Evolutionary conservation across 768 basidiomycete species (phyloP).

Genomic region (Gloeophyllum trabeum): DNA sequence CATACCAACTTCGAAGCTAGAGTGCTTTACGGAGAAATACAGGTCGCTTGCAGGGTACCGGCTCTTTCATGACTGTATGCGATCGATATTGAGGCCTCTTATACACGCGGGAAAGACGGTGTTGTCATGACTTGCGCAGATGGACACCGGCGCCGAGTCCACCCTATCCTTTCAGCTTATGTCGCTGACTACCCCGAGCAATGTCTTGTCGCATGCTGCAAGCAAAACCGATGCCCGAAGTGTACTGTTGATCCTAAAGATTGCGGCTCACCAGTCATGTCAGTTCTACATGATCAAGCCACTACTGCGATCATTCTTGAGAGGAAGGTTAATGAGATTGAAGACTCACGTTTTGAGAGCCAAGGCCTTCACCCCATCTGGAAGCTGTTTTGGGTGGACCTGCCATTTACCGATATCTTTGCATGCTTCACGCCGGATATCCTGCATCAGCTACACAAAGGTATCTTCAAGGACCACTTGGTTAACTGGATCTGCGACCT

Average conservation of each 20-base stretch:
- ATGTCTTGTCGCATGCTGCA: constrained; percentile 10
- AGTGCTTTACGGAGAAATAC: constrained; percentile 10
- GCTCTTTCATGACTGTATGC: constrained; percentile 14
- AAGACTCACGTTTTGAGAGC: constrained; percentile 2
- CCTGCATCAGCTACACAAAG: constrained; percentile 38
- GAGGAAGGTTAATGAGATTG: background rate
- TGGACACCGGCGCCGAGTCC: constrained; percentile 6
- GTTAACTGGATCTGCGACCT: constrained; percentile 14
- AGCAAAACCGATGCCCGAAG: constrained; percentile 7
- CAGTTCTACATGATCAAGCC: constrained; percentile 1
- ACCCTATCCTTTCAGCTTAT: constrained; percentile 14
- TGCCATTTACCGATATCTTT: constrained; percentile 30
- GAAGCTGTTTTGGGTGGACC: constrained; percentile 28
- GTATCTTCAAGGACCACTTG: constrained; percentile 32
- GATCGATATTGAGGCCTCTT: constrained; percentile 9
- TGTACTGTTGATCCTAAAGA: constrained; percentile 5
- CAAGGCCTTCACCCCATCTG: constrained; percentile 8
- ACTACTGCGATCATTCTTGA: constrained; percentile 1
- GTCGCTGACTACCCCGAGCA: constrained; percentile 15
- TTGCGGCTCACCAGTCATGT: constrained; percentile 5
- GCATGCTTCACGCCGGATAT: constrained; percentile 24
- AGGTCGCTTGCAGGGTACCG: constrained; percentile 8
- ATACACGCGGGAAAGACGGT: constrained; percentile 9
- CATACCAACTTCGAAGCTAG: constrained; percentile 16
- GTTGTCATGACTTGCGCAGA: constrained; percentile 11